These are phyloP conservation scores for Clonostachys rosea DNA, from an alignment of 2,329 filamentous ascomycete genomes.

Conservation along the genomic window DNA sequence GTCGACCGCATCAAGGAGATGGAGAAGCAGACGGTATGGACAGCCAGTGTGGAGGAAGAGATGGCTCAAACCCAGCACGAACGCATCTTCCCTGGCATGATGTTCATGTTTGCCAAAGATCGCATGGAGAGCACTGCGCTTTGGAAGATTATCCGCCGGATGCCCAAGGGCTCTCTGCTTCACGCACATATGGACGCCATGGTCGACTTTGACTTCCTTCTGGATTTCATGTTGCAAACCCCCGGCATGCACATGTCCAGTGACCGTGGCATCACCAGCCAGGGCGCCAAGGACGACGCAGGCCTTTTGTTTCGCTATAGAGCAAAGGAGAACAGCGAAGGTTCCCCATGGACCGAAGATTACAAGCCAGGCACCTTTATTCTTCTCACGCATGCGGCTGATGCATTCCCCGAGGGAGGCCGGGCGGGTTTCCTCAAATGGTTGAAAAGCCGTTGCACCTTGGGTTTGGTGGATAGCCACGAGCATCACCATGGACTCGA, in stretches of 20 bases:
- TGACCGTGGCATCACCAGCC: constrained; percentile 50
- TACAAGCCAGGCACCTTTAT: constrained; percentile 60
- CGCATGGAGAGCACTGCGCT: constrained; percentile 80
- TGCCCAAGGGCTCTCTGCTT: constrained; percentile 85
- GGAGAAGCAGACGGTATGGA: constrained; percentile 76
- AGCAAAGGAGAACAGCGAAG: constrained; percentile 34
- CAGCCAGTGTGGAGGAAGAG: constrained; percentile 64
- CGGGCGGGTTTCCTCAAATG: constrained; percentile 69
- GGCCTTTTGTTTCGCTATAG: constrained; percentile 59
- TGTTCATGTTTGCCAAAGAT: constrained; percentile 84
- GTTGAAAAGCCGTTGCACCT: constrained; percentile 68
- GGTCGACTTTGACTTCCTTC: constrained; percentile 79
- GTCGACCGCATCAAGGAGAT: constrained; percentile 74
- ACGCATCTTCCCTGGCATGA: constrained; percentile 81
- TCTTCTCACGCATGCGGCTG: constrained; percentile 57
- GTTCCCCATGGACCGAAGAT: constrained; percentile 61
- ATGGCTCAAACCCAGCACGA: constrained; percentile 57
- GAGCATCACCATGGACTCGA: constrained; percentile 80
- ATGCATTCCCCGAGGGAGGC: constrained; percentile 70
- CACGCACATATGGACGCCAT: constrained; percentile 91
- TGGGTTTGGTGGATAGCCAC: constrained; percentile 68
- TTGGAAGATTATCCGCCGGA: constrained; percentile 77
- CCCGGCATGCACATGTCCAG: constrained; percentile 70
- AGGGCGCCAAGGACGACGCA: constrained; percentile 47
- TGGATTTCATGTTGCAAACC: constrained; percentile 65